Conservation (phyloP, 768 basidiomycete genomes). For the Xerocomellus amylosporus region DNA sequence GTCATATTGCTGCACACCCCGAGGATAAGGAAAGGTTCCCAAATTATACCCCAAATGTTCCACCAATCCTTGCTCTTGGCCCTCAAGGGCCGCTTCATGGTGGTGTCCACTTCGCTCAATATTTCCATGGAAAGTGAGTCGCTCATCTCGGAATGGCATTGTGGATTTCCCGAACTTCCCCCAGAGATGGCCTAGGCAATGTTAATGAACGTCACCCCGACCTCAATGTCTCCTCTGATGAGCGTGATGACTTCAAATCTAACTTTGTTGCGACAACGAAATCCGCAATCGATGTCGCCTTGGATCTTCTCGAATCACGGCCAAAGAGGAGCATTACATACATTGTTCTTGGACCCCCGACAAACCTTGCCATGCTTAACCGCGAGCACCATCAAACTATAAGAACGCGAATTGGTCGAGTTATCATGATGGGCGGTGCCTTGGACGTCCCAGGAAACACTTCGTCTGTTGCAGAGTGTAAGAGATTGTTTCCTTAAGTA, state of each 20-base stretch:
- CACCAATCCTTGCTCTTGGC: slow-evolving; percentile 65
- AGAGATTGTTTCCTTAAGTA: slow-evolving; percentile 19
- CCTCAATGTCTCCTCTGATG: slow-evolving; percentile 35
- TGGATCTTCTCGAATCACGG: slow-evolving; percentile 51
- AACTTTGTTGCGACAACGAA: slow-evolving; percentile 47
- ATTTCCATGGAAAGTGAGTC: slow-evolving; percentile 77
- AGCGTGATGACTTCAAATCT: slow-evolving; percentile 30
- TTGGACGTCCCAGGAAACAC: slow-evolving; percentile 90
- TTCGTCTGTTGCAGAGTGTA: slow-evolving; percentile 80
- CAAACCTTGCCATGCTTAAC: slow-evolving; percentile 72
- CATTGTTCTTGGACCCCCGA: slow-evolving; percentile 72
- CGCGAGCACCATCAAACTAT: slow-evolving; percentile 53
- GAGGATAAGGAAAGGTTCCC: slow-evolving; percentile 55
- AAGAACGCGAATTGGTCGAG: slow-evolving; percentile 58
- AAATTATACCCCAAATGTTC: slow-evolving; percentile 49
- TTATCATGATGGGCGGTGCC: slow-evolving; percentile 92
- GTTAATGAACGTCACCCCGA: slow-evolving; percentile 68
- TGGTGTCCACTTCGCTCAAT: slow-evolving; percentile 69
- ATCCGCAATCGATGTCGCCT: slow-evolving; percentile 51
- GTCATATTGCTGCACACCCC: slow-evolving; percentile 56
- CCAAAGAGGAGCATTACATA: slow-evolving; percentile 62
- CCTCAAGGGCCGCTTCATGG: slow-evolving; percentile 67
- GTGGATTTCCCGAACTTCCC: background rate
- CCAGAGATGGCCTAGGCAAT: slow-evolving; percentile 66
- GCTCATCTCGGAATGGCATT: background rate